Evolutionary conservation across 345 rosid genomes (phyloP).

Genomic region (Rhodamnia rubescens): DNA sequence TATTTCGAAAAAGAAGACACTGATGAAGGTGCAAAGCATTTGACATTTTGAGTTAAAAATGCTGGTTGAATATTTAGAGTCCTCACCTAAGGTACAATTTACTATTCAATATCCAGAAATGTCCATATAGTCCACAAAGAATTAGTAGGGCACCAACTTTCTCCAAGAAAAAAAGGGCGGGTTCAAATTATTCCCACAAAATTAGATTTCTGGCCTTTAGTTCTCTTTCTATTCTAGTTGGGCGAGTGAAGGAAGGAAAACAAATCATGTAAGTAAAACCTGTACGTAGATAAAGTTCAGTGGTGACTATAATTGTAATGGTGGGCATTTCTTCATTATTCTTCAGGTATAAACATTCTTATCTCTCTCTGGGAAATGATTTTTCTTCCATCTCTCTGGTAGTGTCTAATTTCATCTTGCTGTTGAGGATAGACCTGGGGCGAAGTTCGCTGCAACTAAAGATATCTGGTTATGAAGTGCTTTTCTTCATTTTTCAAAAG

Average conservation of each 20-base stretch:
- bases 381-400: not conserved
- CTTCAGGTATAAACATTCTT: not conserved
- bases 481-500: conserved; percentile 9
- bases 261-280: not conserved
- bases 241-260: not conserved
- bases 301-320: not conserved
- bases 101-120: not conserved
- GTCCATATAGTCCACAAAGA: not conserved
- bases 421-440: not conserved
- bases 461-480: conserved; percentile 26
- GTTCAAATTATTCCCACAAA: not conserved
- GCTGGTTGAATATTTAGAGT: not conserved
- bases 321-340: not conserved
- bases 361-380: not conserved
- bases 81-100: not conserved
- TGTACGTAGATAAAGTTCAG: not conserved
- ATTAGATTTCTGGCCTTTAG: not conserved
- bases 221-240: not conserved
- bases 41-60: not conserved
- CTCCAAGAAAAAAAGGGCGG: not conserved
- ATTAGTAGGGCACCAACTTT: not conserved
- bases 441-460: not conserved
- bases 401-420: not conserved
- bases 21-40: not conserved
- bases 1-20: not conserved